Conservation (phyloP, 352 stramenopile species). For the Globisporangium takayamanum region DNA sequence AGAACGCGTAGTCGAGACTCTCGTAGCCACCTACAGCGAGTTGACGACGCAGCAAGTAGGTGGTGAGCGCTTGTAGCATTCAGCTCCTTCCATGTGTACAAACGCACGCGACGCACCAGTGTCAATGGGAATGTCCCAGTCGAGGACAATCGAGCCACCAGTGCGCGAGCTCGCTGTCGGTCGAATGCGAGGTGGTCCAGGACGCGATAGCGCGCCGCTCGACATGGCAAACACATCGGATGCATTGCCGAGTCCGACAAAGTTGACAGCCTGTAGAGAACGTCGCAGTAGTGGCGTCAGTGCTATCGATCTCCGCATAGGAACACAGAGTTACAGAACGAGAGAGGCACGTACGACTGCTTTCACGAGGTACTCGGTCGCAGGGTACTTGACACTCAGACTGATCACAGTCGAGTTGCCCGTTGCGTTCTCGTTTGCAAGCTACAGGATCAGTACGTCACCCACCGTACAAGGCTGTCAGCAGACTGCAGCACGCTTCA, state of each 20-base stretch:
- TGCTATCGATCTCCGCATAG: background rate
- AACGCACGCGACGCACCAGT: slow-evolving; percentile 16
- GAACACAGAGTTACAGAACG: background rate
- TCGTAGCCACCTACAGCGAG: slow-evolving; percentile 22
- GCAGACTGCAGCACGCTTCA: background rate
- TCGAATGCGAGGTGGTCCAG: slow-evolving; percentile 33
- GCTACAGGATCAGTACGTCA: background rate
- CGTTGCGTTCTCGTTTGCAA: slow-evolving; percentile 1
- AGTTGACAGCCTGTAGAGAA: slow-evolving; percentile 30
- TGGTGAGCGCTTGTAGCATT: background rate
- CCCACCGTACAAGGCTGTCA: background rate
- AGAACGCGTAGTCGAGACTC: slow-evolving; percentile 29
- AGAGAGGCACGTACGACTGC: slow-evolving; percentile 19
- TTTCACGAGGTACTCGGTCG: slow-evolving; percentile 31
- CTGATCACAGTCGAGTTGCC: slow-evolving; percentile 16
- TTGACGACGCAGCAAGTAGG: background rate
- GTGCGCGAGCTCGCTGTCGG: slow-evolving; percentile 11
- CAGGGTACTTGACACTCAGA: slow-evolving; percentile 30
- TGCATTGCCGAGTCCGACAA: slow-evolving; percentile 24
- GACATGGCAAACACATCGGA: slow-evolving; percentile 25
- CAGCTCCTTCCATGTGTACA: background rate
- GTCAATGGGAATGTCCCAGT: slow-evolving; percentile 34
- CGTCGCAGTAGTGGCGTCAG: background rate
- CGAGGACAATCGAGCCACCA: slow-evolving; percentile 31
- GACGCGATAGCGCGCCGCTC: slow-evolving; percentile 29